These are phyloP conservation scores for Acorus calamus DNA, from an alignment of 106 monocot genomes.

Conservation along the genomic window DNA sequence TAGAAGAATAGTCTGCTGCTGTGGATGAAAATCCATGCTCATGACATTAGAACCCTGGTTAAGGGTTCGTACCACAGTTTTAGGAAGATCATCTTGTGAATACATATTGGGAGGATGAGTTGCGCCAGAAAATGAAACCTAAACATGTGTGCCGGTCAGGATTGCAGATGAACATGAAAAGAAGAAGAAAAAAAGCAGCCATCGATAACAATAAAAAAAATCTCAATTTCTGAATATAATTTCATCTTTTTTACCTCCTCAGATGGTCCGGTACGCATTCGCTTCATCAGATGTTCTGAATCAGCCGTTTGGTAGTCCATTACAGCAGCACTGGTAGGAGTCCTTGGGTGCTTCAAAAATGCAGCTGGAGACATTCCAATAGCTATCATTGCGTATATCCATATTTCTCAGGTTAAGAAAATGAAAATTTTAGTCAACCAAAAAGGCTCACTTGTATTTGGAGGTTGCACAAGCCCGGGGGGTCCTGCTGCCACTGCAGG, in stretches of 20 bases:
- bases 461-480: constrained; percentile 66
- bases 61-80: neutral
- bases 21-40: constrained; percentile 1
- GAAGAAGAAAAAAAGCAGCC: neutral
- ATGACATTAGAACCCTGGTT: constrained; percentile 1
- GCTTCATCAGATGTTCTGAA: constrained; percentile 86
- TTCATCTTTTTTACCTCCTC: constrained; percentile 54
- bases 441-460: constrained; percentile 49
- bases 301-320: constrained; percentile 93
- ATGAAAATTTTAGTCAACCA: too few species aligned
- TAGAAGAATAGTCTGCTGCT: constrained; percentile 1
- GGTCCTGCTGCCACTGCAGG: constrained; percentile 79
- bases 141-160: neutral
- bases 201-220: neutral
- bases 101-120: constrained; percentile 1
- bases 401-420: too few species aligned
- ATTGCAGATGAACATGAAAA: neutral
- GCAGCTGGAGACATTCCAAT: constrained; percentile 30
- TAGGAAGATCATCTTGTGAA: neutral
- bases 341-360: constrained; percentile 87
- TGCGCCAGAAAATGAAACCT: neutral
- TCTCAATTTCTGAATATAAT: neutral
- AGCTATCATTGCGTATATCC: too few species aligned
- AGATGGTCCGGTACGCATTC: constrained; percentile 79
- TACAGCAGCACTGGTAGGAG: constrained; percentile 59